Conservation (phyloP, 2,329 filamentous ascomycete genomes). For the Mycosphaerelloides madeirae region DNA sequence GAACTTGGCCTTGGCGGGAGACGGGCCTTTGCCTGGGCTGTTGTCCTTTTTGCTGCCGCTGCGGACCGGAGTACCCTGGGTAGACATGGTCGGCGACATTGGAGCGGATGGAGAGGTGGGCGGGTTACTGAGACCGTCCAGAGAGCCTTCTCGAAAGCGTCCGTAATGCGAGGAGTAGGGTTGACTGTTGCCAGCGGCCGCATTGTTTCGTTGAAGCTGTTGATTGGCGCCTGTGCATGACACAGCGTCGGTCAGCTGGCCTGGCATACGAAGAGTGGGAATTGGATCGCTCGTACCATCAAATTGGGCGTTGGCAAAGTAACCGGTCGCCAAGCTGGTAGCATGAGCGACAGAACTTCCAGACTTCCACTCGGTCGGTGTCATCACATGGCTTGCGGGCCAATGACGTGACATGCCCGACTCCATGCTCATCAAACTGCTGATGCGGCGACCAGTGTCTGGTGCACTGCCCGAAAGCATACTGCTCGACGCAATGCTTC, state of each 20-base stretch:
- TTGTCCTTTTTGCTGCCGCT: constrained; percentile 13
- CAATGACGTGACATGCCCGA: constrained; percentile 23
- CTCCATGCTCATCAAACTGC: constrained; percentile 27
- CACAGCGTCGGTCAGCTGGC: constrained; percentile 11
- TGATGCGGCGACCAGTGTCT: constrained; percentile 19
- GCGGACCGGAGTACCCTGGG: constrained; percentile 15
- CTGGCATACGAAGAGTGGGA: constrained; percentile 5
- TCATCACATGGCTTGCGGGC: constrained; percentile 28
- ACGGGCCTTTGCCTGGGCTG: constrained; percentile 27
- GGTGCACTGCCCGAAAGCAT: constrained; percentile 14
- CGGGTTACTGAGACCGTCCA: constrained; percentile 24
- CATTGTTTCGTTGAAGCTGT: constrained; percentile 11
- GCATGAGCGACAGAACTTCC: constrained; percentile 28
- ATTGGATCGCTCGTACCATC: constrained; percentile 27
- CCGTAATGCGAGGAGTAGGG: constrained; percentile 7
- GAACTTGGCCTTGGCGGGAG: constrained; percentile 44
- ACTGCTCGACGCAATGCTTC: constrained; percentile 16
- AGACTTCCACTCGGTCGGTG: constrained; percentile 31
- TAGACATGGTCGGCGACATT: constrained; percentile 19
- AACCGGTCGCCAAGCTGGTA: constrained; percentile 29
- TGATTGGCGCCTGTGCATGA: constrained; percentile 6
- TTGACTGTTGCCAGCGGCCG: constrained; percentile 5
- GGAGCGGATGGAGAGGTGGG: constrained; percentile 18
- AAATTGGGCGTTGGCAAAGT: constrained; percentile 31
- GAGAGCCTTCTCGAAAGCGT: constrained; percentile 25